A percentile compares a stretch with the other conserved stretches of the same genome.
These are phyloP conservation scores for Cladophialophora carrionii DNA, from an alignment of 2,329 filamentous ascomycete genomes.

Conservation along the genomic window DNA sequence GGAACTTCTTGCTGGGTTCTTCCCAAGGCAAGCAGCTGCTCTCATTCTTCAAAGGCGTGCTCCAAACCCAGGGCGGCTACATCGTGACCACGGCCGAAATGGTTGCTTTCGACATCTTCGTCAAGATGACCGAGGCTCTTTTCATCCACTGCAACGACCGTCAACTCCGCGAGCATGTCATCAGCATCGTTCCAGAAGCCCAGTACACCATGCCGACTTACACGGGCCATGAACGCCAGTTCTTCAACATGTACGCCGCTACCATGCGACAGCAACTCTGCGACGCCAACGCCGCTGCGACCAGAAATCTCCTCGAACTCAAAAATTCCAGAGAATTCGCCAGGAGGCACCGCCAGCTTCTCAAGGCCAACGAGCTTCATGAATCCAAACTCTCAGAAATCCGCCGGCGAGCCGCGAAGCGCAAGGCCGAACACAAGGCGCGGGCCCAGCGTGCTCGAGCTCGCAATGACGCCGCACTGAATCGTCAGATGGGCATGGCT, in stretches of 20 bases:
- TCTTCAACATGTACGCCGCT: conserved; percentile 13
- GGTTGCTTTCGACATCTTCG: conserved; percentile 23
- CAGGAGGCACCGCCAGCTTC: conserved; percentile 21
- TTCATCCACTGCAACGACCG: conserved; percentile 26
- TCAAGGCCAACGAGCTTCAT: conserved; percentile 23
- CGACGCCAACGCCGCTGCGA: conserved; percentile 4
- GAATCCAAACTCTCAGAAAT: conserved; percentile 25
- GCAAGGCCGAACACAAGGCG: conserved; percentile 14
- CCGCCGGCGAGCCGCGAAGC: conserved; percentile 11
- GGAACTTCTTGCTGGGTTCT: conserved; percentile 22
- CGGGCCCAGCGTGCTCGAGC: conserved; percentile 2
- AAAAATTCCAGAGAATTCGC: conserved; percentile 24
- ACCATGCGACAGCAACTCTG: conserved; percentile 16
- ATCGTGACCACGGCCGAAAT: conserved; percentile 21
- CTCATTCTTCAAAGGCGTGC: conserved; percentile 25
- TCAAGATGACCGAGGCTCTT: conserved; percentile 24
- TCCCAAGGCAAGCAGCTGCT: conserved; percentile 24
- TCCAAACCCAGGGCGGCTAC: conserved; percentile 28
- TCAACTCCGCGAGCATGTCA: conserved; percentile 16
- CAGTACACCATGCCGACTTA: conserved; percentile 7
- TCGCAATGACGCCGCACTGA: conserved; percentile 11
- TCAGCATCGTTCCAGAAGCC: conserved; percentile 23
- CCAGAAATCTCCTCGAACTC: conserved; percentile 19
- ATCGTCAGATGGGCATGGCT: conserved; percentile 29
- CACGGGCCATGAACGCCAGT: not conserved